phyloP scores from a whole-genome alignment of 1,139 yeast species.

The Casaregolazyma lundiana region DNA sequence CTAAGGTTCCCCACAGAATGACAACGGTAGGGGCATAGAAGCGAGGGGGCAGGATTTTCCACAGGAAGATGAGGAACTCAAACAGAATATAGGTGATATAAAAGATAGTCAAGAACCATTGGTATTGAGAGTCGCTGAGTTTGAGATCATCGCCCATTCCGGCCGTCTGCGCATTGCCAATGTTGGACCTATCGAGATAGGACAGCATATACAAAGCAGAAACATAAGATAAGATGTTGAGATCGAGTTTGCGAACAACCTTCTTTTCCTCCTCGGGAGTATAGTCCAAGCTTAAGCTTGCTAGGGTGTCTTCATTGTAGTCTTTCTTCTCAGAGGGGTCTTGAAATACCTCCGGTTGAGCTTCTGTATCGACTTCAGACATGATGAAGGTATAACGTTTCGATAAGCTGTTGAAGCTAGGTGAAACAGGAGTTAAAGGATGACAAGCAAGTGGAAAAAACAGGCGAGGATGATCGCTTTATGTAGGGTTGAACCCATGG shows the following conservation, averaged over 20 bases:
- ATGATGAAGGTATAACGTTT: background rate
- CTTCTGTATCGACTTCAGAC: background rate
- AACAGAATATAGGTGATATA: constrained; percentile 31
- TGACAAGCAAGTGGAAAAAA: no score
- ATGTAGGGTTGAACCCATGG: no score
- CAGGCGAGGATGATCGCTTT: no score
- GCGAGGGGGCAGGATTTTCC: constrained; percentile 25
- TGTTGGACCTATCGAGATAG: constrained; percentile 56
- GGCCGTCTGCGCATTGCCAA: constrained; percentile 59
- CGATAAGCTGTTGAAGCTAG: background rate
- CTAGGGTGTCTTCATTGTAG: background rate
- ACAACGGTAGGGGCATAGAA: constrained; percentile 26
- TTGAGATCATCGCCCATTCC: constrained; percentile 49
- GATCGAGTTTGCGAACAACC: constrained; percentile 19
- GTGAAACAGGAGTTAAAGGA: background rate
- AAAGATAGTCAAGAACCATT: constrained; percentile 26
- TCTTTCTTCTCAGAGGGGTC: constrained; percentile 6
- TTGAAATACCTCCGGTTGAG: constrained; percentile 3
- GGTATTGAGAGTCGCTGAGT: constrained; percentile 38
- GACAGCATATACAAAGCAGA: constrained; percentile 50
- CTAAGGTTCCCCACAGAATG: constrained; percentile 28
- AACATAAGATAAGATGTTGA: constrained; percentile 25
- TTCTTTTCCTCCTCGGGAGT: constrained; percentile 20
- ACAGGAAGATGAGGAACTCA: constrained; percentile 21
- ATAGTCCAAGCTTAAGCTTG: constrained; percentile 14